Evolutionary conservation across 495 filamentous ascomycete genomes (phyloP).

Genomic region (Venustampulla echinocandica): DNA sequence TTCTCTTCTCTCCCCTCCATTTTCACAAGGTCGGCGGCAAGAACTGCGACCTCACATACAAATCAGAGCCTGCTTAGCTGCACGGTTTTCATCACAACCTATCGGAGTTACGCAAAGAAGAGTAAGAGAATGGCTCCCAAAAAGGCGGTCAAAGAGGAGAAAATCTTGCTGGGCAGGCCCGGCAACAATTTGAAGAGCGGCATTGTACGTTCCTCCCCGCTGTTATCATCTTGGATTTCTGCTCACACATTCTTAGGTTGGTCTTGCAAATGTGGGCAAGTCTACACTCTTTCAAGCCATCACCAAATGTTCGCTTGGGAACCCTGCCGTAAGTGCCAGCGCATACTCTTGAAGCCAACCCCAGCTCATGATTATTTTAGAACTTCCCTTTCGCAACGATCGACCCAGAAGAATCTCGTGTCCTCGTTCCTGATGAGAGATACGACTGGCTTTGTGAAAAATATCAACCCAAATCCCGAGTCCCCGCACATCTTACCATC

Average conservation of each 20-base stretch:
- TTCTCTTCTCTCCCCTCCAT: constrained; percentile 47
- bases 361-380: constrained; percentile 30
- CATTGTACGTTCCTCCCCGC: constrained; percentile 66
- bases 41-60: constrained; percentile 48
- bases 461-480: constrained; percentile 92
- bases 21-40: constrained; percentile 46
- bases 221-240: constrained; percentile 11
- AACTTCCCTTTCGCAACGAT: constrained; percentile 99
- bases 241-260: constrained; percentile 54
- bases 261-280: constrained; percentile 98
- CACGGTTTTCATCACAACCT: constrained; percentile 21
- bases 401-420: constrained; percentile 95
- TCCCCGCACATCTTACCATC: constrained; percentile 95
- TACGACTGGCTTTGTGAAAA: constrained; percentile 94
- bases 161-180: constrained; percentile 82
- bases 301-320: constrained; percentile 94
- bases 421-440: constrained; percentile 93
- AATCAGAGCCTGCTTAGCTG: constrained; percentile 25
- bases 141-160: constrained; percentile 61
- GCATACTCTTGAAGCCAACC: neutral
- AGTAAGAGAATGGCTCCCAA: constrained; percentile 64
- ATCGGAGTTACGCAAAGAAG: constrained; percentile 30
- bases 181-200: constrained; percentile 99
- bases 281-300: constrained; percentile 99
- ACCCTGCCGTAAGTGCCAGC: constrained; percentile 67